Base-by-base conservation (phyloP, 1,284 basidiomycete genomes). In the Afroboletus lepidellus region DNA sequence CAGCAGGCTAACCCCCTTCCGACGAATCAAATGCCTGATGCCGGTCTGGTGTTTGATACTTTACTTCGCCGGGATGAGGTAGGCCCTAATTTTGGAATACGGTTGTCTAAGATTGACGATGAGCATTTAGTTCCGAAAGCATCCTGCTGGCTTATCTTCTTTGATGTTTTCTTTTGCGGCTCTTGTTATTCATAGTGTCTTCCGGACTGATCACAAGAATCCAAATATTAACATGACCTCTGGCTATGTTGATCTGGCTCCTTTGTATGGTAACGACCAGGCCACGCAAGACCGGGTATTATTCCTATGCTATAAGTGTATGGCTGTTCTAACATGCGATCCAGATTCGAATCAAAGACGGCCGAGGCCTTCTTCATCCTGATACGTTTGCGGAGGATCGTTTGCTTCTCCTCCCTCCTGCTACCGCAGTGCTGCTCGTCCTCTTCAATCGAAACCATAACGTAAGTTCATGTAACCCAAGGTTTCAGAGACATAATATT, bases 371-470 rank as follows among this genome's bases (percentile, higher is more conserved):
- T 23, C 72, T 94, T 2, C 72, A 77, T 56, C 84, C 83, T 1
- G 92, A 94, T 59, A 74, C 77, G 0, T 91, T 93, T 62, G 81
- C 87, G 0, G 90, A 92, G 64, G 82, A 89, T 57, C 76, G 90
- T 41, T 71, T 94, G n/a, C 73, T 92, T 37, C 75, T 92, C 27
- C 81, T 94, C 54, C 92, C 93, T 0, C 91, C 91, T 1, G 82
- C 83, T 3, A 82, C 85, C 45, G 83, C 83, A 51, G 84, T 81
- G 8, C 69, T 94, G 21, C 75, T 92, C 23, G 78, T 94, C 15
- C 65, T 93, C 16, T 94, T 95, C 76, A 88, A 79, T 61, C 77
- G 90, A 20, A 92, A 92, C 60, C 92, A 95, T 70, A 95, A 95
- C 64, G 88, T 90, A 55, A 57, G 83, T 71, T 37, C 39, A 11